Evolutionary conservation across 148 eudicot species (phyloP).

Genomic region (Cornus kousa): DNA sequence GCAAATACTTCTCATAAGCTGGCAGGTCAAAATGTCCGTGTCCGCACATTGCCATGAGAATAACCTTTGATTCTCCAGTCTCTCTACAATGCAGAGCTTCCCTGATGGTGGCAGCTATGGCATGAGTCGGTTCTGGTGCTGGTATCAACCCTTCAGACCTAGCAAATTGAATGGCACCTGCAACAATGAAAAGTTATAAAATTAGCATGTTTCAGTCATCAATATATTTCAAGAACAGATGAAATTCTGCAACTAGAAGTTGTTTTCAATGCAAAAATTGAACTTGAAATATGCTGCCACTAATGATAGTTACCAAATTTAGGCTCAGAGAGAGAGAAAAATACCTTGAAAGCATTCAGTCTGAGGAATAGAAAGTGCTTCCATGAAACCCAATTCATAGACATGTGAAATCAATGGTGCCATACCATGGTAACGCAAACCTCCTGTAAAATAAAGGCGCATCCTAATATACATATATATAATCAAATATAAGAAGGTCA

Average conservation of each 20-base stretch:
- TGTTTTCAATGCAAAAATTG: background rate
- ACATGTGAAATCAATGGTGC: conserved; percentile 93
- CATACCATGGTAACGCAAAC: conserved; percentile 96
- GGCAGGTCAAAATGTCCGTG: conserved; percentile 95
- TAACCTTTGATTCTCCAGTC: conserved; percentile 84
- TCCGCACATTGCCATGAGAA: conserved; percentile 97
- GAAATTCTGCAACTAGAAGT: background rate
- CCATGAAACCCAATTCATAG: conserved; percentile 85
- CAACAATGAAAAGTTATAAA: conserved; percentile 7
- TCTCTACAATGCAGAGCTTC: conserved; percentile 94
- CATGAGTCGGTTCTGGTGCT: conserved; percentile 94
- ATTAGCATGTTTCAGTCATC: background rate
- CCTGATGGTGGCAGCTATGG: conserved; percentile 87
- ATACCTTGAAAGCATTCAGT: conserved; percentile 89
- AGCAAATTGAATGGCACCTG: conserved; percentile 95
- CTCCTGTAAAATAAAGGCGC: conserved; percentile 45
- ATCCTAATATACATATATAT: background rate
- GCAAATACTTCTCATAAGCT: conserved; percentile 76
- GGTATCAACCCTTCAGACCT: conserved; percentile 90
- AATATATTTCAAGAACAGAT: background rate
- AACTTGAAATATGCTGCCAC: background rate
- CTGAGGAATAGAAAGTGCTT: conserved; percentile 84
- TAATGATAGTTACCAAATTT: background rate
- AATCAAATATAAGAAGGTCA: background rate
- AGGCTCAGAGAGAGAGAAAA: background rate